These are phyloP conservation scores for Clavispora phyllophila DNA, from an alignment of 805 yeast species.

Conservation along the genomic window DNA sequence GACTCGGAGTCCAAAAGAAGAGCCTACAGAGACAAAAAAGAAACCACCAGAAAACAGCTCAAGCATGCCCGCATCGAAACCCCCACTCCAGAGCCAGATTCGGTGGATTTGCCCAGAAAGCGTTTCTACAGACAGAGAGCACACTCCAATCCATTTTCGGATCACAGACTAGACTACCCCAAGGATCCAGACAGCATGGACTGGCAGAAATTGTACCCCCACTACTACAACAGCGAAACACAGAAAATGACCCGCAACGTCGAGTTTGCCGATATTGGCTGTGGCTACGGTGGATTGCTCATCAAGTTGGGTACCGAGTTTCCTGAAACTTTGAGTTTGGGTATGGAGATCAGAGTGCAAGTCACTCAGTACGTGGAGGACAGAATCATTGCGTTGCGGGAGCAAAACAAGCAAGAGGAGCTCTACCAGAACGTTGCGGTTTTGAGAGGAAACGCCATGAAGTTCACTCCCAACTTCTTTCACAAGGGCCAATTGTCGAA, in stretches of 20 bases:
- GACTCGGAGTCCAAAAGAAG: constrained; percentile 34
- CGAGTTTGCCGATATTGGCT: constrained; percentile 92
- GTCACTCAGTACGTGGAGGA: constrained; percentile 97
- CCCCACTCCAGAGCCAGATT: constrained; percentile 19
- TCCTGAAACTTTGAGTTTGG: constrained; percentile 71
- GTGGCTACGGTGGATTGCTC: constrained; percentile 93
- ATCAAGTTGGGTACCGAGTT: constrained; percentile 74
- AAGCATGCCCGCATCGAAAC: constrained; percentile 45
- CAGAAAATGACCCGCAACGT: constrained; percentile 49
- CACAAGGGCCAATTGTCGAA: constrained; percentile 74
- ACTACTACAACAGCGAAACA: constrained; percentile 39
- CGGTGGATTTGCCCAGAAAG: constrained; percentile 66
- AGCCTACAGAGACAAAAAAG: constrained; percentile 45
- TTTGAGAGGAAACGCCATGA: constrained; percentile 94
- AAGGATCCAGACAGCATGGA: constrained; percentile 76
- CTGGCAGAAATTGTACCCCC: constrained; percentile 77
- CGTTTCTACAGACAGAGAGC: constrained; percentile 94
- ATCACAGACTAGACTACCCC: constrained; percentile 89
- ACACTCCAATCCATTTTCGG: constrained; percentile 95
- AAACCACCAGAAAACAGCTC: constrained; percentile 37
- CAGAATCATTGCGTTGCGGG: constrained; percentile 83
- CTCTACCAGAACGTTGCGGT: constrained; percentile 83
- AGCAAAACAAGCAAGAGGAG: constrained; percentile 34
- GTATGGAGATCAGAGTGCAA: constrained; percentile 97
- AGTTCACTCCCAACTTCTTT: constrained; percentile 92